phyloP scores from a whole-genome alignment of 2,329 filamentous ascomycete genomes.

The Tolypocladium ovalisporum region DNA sequence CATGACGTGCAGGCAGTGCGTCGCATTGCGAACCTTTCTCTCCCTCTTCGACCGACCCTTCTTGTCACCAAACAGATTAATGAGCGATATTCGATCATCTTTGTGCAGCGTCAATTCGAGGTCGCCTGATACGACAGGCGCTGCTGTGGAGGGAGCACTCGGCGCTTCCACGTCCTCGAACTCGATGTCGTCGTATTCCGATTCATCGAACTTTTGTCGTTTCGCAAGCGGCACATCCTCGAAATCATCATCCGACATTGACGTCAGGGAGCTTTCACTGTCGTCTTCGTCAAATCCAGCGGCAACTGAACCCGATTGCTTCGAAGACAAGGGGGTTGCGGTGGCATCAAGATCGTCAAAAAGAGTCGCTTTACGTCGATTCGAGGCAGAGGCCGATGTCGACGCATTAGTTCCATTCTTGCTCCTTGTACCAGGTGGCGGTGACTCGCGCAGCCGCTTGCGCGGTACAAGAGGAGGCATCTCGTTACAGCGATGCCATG shows the following conservation, averaged over 20 bases:
- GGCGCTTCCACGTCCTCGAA: constrained; percentile 56
- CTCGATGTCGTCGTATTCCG: constrained; percentile 32
- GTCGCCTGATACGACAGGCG: constrained; percentile 48
- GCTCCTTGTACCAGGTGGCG: constrained; percentile 7
- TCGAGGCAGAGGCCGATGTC: constrained; percentile 5
- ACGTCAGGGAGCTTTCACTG: constrained; percentile 38
- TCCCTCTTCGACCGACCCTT: constrained; percentile 83
- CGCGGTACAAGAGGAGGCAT: constrained; percentile 62
- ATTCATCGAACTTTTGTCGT: constrained; percentile 23
- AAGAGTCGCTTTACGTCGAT: constrained; percentile 40
- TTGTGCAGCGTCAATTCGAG: constrained; percentile 61
- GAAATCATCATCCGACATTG: constrained; percentile 47
- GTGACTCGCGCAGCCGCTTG: constrained; percentile 48
- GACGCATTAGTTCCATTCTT: constrained; percentile 9
- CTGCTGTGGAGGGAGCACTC: constrained; percentile 36
- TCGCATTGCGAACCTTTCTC: constrained; percentile 62
- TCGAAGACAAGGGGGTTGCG: constrained; percentile 30
- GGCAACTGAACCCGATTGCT: constrained; percentile 30
- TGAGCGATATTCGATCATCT: constrained; percentile 47
- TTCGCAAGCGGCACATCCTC: constrained; percentile 30
- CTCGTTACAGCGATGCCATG: not conserved
- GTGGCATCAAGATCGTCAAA: constrained; percentile 50
- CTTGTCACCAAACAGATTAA: constrained; percentile 53
- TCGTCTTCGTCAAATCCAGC: constrained; percentile 32
- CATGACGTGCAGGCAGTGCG: constrained; percentile 84